phyloP scores from a whole-genome alignment of 768 basidiomycete genomes.

The Termitomyces sp. region DNA sequence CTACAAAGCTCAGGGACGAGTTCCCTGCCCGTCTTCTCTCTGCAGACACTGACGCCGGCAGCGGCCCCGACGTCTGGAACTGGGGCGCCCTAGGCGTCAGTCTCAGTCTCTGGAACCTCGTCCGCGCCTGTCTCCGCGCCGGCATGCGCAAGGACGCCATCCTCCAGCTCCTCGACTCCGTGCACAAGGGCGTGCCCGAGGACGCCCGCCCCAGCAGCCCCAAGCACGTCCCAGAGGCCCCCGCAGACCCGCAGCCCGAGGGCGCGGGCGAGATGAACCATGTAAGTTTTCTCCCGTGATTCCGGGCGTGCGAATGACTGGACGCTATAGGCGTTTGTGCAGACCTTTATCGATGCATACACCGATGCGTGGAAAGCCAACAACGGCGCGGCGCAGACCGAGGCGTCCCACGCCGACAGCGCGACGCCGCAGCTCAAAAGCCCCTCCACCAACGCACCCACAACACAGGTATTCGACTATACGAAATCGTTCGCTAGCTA shows the following conservation, averaged over 20 bases:
- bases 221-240: neutral
- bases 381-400: constrained; percentile 23
- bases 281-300: neutral
- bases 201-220: constrained; percentile 11
- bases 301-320: neutral
- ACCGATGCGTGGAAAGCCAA: constrained; percentile 62
- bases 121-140: constrained; percentile 48
- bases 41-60: constrained; percentile 52
- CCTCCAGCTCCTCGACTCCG: constrained; percentile 48
- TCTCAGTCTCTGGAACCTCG: constrained; percentile 67
- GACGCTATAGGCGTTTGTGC: constrained; percentile 15
- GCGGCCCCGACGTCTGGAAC: constrained; percentile 60
- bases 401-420: constrained; percentile 19
- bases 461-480: constrained; percentile 18
- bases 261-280: neutral
- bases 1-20: constrained; percentile 63
- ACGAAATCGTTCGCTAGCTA: constrained; percentile 6
- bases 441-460: constrained; percentile 16
- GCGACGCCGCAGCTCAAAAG: constrained; percentile 6
- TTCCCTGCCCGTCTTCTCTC: constrained; percentile 63
- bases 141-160: constrained; percentile 62
- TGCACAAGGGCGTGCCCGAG: constrained; percentile 49
- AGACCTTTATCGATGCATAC: constrained; percentile 47
- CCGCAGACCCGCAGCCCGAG: neutral
- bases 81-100: constrained; percentile 76